Evolutionary conservation across 2,329 filamentous ascomycete species (phyloP).

Genomic region (Xylaria sp.): DNA sequence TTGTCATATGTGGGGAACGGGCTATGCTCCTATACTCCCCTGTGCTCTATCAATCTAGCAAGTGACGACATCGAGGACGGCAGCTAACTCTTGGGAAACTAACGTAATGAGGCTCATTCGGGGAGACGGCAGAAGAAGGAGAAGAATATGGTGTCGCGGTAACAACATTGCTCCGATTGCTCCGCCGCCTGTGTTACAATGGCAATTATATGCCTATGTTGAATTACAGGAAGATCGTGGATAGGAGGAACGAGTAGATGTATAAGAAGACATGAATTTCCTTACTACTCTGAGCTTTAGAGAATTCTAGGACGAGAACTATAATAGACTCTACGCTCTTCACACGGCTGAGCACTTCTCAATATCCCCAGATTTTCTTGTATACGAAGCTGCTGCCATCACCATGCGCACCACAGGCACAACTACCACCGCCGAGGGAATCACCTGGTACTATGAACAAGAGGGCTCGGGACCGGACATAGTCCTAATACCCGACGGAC

Average conservation of each 20-base stretch:
- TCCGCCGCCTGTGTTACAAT: conserved; percentile 21
- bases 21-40: neutral
- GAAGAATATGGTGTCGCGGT: neutral
- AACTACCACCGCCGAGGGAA: conserved; percentile 33
- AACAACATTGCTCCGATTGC: neutral
- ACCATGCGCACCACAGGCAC: conserved; percentile 36
- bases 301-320: neutral
- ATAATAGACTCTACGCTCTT: neutral
- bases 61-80: neutral
- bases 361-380: neutral
- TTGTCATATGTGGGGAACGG: conserved; percentile 23
- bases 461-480: conserved; percentile 38
- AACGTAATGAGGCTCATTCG: neutral
- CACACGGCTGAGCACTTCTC: neutral
- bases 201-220: neutral
- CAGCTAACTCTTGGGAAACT: neutral
- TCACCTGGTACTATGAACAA: conserved; percentile 40
- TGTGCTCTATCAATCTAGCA: neutral
- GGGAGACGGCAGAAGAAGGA: neutral
- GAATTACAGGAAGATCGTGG: neutral
- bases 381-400: neutral
- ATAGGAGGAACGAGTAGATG: neutral
- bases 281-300: neutral
- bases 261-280: conserved; percentile 19
- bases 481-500: conserved; percentile 35